These are phyloP conservation scores for Apostasia shenzhenica DNA, from an alignment of 106 monocot genomes.

Conservation along the genomic window DNA sequence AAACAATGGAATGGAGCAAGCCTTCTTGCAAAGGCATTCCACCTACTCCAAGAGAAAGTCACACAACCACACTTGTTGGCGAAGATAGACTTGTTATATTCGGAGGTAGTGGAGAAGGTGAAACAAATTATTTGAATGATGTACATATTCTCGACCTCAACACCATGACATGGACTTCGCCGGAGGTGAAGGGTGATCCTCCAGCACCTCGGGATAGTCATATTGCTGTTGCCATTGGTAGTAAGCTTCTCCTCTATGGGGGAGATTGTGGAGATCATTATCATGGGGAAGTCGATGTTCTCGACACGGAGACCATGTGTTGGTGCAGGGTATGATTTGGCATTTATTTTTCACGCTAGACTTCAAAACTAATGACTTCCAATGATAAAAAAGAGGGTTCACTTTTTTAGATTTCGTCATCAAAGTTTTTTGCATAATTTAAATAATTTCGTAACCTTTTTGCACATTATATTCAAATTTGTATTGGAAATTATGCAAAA, in stretches of 20 bases:
- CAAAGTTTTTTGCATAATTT: no score
- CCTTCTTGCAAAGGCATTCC: slow-evolving; percentile 54
- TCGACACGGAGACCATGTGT: slow-evolving; percentile 59
- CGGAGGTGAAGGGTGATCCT: slow-evolving; percentile 54
- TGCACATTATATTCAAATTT: no score
- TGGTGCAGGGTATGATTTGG: slow-evolving; percentile 70
- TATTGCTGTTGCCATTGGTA: slow-evolving; percentile 63
- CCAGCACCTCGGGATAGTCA: slow-evolving; percentile 89
- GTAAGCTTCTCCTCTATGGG: slow-evolving; percentile 60
- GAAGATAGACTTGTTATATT: slow-evolving; percentile 63
- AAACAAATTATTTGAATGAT: slow-evolving; percentile 81
- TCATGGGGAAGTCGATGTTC: slow-evolving; percentile 80
- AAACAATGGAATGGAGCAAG: slow-evolving; percentile 67
- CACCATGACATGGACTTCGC: slow-evolving; percentile 73
- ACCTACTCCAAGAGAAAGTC: slow-evolving; percentile 78
- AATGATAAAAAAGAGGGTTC: no score
- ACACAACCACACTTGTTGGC: slow-evolving; percentile 52
- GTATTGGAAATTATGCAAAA: no score
- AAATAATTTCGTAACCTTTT: no score
- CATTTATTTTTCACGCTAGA: not conserved
- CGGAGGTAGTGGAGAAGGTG: slow-evolving; percentile 91
- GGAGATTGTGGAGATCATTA: slow-evolving; percentile 92
- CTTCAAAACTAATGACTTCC: not conserved
- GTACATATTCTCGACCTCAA: slow-evolving; percentile 75
- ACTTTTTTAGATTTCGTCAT: no score